Percentiles rank a stretch among this genome's conserved stretches.
Evolutionary conservation across 2,329 filamentous ascomycete genomes (phyloP).

Genomic region (Verticillium dahliae): DNA sequence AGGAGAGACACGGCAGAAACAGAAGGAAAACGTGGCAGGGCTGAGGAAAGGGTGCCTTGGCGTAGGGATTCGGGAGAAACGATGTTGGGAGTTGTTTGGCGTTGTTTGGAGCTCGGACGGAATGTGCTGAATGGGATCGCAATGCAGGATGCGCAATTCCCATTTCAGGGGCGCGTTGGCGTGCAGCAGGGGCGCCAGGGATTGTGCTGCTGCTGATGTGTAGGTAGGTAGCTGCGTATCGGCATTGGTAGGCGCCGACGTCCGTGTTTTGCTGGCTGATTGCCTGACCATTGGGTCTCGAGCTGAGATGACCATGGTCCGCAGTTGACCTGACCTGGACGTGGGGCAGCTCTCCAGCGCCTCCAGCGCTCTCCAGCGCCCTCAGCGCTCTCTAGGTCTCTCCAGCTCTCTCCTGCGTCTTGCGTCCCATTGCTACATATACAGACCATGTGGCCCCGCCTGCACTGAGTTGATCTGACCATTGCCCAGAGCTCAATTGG

Average conservation of each 20-base stretch:
- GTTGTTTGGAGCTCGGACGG: background rate
- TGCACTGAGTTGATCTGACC: too few species aligned
- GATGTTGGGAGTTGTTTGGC: background rate
- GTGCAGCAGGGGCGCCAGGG: background rate
- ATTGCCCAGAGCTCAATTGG: too few species aligned
- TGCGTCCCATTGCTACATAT: too few species aligned
- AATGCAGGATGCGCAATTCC: background rate
- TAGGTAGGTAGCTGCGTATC: background rate
- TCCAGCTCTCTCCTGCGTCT: too few species aligned
- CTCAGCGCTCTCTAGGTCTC: too few species aligned
- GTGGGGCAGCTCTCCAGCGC: background rate
- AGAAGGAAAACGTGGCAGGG: background rate
- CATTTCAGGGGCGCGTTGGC: background rate
- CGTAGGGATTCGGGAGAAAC: background rate
- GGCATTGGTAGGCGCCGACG: background rate
- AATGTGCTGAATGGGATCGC: too few species aligned
- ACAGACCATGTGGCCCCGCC: too few species aligned
- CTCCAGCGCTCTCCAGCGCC: too few species aligned
- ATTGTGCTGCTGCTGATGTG: background rate
- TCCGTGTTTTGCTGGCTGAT: background rate
- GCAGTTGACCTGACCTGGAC: background rate
- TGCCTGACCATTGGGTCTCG: too few species aligned
- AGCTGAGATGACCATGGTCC: too few species aligned
- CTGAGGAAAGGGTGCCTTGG: background rate
- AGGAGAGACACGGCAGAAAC: background rate